Evolutionary conservation across 129 eudicot genomes (phyloP), one percentile per base, ranked within the genome.

Genomic region (Solidago caesia): DNA sequence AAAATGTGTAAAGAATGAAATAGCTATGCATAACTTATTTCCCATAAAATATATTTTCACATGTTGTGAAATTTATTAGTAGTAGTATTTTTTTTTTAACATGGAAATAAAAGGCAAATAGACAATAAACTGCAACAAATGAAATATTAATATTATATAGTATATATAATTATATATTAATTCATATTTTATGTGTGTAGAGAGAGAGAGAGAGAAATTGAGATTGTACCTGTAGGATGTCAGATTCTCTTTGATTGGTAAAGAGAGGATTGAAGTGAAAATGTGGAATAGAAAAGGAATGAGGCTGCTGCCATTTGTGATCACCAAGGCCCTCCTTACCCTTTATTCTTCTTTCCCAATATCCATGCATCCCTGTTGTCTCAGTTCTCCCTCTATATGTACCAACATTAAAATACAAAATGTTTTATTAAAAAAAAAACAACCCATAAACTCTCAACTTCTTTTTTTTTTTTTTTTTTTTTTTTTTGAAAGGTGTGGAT

Each of bases 271-370:
- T 73, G 74, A 68, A 67, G 75, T 79, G 83, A 79, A 79, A 66
- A 79, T 79, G 74, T 73, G 79, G 84, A 63, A 51, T 55, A 44
- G 51, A 75, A 46, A 76, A 75, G 74, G 74, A 77, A 81, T 46
- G 85, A 75, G 76, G 77, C 79, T 77, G 75, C 76, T 80, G 87
- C 85, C 80, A 71, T 64, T 49, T 82, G 83, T 67, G 78, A 83
- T 73, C 79, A 78, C 82, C 82, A 78, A 62, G 62, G 39, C 47
- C 74, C 45, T 73, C 83, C 44, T 65, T 56, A 27, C 70, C 80
- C 70, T 68, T 67, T 74, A 81, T 75, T 75, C 83, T 64, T 77
- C 81, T 77, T 72, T 78, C 80, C 66, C 62, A 60, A 66, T 76
- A 45, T 80, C 68, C 75, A 67, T 78, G 76, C 81, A 71, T 64